phyloP scores from a whole-genome alignment of 2,329 filamentous ascomycete species.

The Curvularia spicifera region DNA sequence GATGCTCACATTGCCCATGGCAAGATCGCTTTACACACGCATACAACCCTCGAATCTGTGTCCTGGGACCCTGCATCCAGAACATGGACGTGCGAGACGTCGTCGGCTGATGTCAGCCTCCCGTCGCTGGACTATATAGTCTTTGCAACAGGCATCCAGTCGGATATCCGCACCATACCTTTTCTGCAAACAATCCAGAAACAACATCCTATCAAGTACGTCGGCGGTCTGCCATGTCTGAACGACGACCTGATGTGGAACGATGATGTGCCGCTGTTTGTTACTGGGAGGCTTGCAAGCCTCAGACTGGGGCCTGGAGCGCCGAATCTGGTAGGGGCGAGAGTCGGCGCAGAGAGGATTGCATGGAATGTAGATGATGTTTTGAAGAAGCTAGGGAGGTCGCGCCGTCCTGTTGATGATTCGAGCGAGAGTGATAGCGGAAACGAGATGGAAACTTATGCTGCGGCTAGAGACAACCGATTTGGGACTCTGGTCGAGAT shows the following conservation, averaged over 20 bases:
- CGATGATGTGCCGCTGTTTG: conserved; percentile 73
- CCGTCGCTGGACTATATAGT: conserved; percentile 70
- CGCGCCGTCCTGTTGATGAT: background rate
- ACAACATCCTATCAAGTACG: conserved; percentile 66
- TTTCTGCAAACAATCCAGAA: conserved; percentile 66
- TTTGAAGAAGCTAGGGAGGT: conserved; percentile 42
- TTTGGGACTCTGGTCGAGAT: conserved; percentile 45
- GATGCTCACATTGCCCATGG: conserved; percentile 63
- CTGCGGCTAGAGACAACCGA: conserved; percentile 52
- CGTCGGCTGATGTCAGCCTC: conserved; percentile 57
- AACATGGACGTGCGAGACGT: conserved; percentile 39
- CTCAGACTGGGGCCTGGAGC: conserved; percentile 74
- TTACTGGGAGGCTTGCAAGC: conserved; percentile 71
- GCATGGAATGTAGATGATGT: conserved; percentile 72
- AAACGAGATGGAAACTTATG: conserved; percentile 40
- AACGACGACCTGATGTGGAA: conserved; percentile 80
- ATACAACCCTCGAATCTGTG: conserved; percentile 63
- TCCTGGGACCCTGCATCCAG: conserved; percentile 56
- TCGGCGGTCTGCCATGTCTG: conserved; percentile 73
- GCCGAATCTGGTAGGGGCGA: conserved; percentile 75
- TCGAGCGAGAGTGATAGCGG: conserved; percentile 16
- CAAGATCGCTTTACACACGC: conserved; percentile 62
- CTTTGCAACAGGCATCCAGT: conserved; percentile 75
- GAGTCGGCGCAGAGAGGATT: conserved; percentile 74
- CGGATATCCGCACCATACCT: conserved; percentile 66